These are phyloP conservation scores for Hypholoma sublateritium DNA, from an alignment of 768 basidiomycete genomes.

Conservation along the genomic window DNA sequence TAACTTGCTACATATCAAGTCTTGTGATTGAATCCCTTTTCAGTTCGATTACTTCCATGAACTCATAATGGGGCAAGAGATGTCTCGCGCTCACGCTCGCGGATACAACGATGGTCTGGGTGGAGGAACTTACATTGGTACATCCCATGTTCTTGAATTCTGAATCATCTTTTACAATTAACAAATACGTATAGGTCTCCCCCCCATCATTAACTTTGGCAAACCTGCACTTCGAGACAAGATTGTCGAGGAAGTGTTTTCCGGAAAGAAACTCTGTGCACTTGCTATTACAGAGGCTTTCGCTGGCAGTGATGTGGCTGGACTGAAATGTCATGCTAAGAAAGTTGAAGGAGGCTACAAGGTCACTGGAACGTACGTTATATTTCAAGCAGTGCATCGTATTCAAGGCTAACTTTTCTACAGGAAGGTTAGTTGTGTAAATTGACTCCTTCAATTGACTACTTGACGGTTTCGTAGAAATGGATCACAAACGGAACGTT, in stretches of 20 bases:
- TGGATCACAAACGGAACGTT: slow-evolving; percentile 84
- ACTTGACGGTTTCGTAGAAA: slow-evolving; percentile 35
- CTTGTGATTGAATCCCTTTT: not conserved
- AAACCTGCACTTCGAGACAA: slow-evolving; percentile 59
- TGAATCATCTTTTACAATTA: not conserved
- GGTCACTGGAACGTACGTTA: slow-evolving; percentile 74
- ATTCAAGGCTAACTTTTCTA: not conserved
- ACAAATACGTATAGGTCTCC: slow-evolving; percentile 43
- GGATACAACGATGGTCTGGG: slow-evolving; percentile 78
- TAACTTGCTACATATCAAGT: not conserved
- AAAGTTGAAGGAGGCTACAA: slow-evolving; percentile 74
- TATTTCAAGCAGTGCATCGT: not conserved
- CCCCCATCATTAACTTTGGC: slow-evolving; percentile 80
- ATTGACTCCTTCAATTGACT: too few species aligned
- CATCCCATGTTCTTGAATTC: not conserved
- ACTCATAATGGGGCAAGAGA: slow-evolving; percentile 70
- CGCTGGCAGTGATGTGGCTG: slow-evolving; percentile 74
- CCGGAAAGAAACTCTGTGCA: slow-evolving; percentile 69
- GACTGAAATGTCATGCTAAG: slow-evolving; percentile 69
- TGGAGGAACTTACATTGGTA: slow-evolving; percentile 36
- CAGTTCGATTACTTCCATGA: slow-evolving; percentile 80
- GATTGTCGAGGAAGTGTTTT: slow-evolving; percentile 56
- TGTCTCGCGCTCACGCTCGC: slow-evolving; percentile 66
- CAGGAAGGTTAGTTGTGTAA: slow-evolving; percentile 37
- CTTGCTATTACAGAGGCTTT: slow-evolving; percentile 87